phyloP scores from a whole-genome alignment of 2,329 filamentous ascomycete genomes.

The Aspergillus sp. region DNA sequence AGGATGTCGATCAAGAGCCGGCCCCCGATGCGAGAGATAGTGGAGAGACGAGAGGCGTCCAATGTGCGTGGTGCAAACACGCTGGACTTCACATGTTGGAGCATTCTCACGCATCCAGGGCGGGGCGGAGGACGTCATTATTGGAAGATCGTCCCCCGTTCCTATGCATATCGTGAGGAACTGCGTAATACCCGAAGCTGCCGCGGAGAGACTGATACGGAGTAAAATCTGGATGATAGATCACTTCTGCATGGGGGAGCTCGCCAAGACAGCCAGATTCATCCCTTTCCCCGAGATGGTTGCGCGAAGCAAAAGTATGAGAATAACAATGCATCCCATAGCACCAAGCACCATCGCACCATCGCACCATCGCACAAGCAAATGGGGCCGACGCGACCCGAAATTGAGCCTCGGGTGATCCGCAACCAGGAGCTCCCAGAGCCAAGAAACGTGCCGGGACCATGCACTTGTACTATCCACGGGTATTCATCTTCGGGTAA shows the following conservation, averaged over 20 bases:
- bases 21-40: slow-evolving; percentile 11
- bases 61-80: slow-evolving; percentile 7
- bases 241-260: neutral
- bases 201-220: neutral
- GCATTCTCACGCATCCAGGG: slow-evolving; percentile 15
- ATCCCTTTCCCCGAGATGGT: neutral
- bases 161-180: slow-evolving; percentile 23
- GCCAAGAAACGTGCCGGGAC: slow-evolving; percentile 21
- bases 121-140: slow-evolving; percentile 28
- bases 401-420: slow-evolving; percentile 32
- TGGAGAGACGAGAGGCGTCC: slow-evolving; percentile 11
- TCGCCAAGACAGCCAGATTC: slow-evolving; percentile 2
- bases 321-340: neutral
- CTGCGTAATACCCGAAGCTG: slow-evolving; percentile 4
- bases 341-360: slow-evolving; percentile 6
- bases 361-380: slow-evolving; percentile 7
- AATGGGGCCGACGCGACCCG: slow-evolving; percentile 23
- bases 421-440: slow-evolving; percentile 23
- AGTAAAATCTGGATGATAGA: neutral
- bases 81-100: slow-evolving; percentile 27
- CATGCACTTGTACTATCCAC: slow-evolving; percentile 7
- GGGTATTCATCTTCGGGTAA: neutral
- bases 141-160: slow-evolving; percentile 19
- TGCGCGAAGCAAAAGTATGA: neutral
- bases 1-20: slow-evolving; percentile 26